phyloP scores from a whole-genome alignment of 2,329 filamentous ascomycete species.

The Xenoacremonium recifei region DNA sequence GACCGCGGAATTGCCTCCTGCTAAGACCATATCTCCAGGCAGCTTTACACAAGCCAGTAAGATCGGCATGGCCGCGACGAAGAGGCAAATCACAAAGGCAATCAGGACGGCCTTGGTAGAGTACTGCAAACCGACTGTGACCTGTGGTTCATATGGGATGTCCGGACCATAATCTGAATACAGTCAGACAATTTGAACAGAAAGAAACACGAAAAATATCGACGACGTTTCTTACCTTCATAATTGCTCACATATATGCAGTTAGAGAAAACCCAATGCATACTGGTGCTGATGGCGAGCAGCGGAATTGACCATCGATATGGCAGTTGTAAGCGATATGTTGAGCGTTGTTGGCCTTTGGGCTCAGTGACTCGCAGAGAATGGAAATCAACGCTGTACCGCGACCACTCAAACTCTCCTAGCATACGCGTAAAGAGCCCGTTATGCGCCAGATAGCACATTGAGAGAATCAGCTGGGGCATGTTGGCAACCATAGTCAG shows the following conservation, averaged over 20 bases:
- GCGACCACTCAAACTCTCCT: background rate
- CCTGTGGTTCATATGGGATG: too few species aligned
- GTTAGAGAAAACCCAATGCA: conserved; percentile 1
- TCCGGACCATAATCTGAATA: too few species aligned
- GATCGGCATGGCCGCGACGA: too few species aligned
- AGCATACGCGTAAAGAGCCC: background rate
- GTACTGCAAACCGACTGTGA: too few species aligned
- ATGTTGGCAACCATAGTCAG: background rate
- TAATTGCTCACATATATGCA: background rate
- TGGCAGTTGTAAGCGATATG: conserved; percentile 22
- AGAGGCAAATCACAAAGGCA: too few species aligned
- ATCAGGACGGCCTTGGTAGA: too few species aligned
- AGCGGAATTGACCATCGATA: conserved; percentile 22
- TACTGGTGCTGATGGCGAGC: background rate
- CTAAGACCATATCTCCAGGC: too few species aligned
- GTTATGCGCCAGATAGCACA: background rate
- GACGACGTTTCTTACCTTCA: conserved; percentile 1
- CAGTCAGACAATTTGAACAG: too few species aligned
- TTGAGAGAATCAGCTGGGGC: background rate
- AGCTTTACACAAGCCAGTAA: too few species aligned
- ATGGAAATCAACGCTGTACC: background rate
- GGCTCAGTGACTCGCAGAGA: conserved; percentile 4
- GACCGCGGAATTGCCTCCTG: too few species aligned
- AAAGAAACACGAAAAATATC: too few species aligned
- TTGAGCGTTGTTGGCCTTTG: conserved; percentile 17